Conservation (phyloP, 495 filamentous ascomycete genomes). For the Jackrogersella minutella region DNA sequence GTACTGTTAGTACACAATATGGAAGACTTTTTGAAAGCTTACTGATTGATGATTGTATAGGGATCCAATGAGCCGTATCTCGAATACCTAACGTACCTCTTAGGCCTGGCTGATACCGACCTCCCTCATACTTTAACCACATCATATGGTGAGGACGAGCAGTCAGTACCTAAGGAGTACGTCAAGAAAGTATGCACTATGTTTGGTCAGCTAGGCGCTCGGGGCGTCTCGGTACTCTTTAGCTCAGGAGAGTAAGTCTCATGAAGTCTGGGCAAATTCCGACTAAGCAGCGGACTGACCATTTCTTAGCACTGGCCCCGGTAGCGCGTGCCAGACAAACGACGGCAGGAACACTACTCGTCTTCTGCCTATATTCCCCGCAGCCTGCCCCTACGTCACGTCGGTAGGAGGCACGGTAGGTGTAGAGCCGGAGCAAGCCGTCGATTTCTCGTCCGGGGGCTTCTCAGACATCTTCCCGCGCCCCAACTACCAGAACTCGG, state of each 20-base stretch:
- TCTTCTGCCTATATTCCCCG: constrained; percentile 72
- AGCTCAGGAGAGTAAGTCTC: constrained; percentile 68
- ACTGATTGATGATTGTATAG: constrained; percentile 24
- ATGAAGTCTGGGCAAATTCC: background rate
- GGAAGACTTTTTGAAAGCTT: constrained; percentile 37
- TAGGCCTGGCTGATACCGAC: constrained; percentile 52
- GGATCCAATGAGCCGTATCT: constrained; percentile 77
- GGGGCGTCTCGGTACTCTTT: constrained; percentile 79
- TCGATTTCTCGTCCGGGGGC: constrained; percentile 67
- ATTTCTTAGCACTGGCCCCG: constrained; percentile 62
- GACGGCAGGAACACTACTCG: constrained; percentile 70
- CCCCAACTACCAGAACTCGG: constrained; percentile 65
- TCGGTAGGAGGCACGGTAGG: constrained; percentile 71
- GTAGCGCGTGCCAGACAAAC: constrained; percentile 69
- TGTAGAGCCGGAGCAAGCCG: constrained; percentile 65
- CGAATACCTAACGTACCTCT: constrained; percentile 68
- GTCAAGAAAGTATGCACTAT: constrained; percentile 75
- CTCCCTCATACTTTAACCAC: constrained; percentile 79
- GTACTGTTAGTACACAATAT: constrained; percentile 18
- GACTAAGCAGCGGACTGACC: constrained; percentile 3
- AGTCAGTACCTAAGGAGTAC: constrained; percentile 73
- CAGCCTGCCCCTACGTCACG: constrained; percentile 74
- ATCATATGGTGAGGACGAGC: constrained; percentile 83
- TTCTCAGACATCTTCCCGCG: constrained; percentile 68
- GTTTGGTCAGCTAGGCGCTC: constrained; percentile 68